A percentile compares a stretch with the other conserved stretches of the same genome.
These are phyloP conservation scores for Penicillium aurantiogriseum DNA, from an alignment of 2,329 filamentous ascomycete species.

Conservation along the genomic window DNA sequence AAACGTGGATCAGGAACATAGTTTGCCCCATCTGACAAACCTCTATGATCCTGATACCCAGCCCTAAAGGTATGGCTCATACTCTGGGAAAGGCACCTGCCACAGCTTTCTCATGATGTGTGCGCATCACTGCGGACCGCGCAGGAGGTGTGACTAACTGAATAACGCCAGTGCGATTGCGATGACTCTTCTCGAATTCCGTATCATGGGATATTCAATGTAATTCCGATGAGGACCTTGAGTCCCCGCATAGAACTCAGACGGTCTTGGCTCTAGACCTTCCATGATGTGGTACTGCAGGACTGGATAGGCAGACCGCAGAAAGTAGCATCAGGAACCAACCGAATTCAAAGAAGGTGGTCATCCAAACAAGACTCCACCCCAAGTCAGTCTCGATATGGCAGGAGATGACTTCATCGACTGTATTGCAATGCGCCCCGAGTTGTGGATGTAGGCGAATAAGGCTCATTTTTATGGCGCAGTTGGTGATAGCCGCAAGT, in stretches of 20 bases:
- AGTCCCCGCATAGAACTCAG: not conserved
- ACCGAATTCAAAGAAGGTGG: not conserved
- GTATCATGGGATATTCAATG: not conserved
- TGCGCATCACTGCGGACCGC: constrained; percentile 3
- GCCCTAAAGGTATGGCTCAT: not conserved
- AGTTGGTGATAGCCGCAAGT: constrained; percentile 31
- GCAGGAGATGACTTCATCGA: not conserved
- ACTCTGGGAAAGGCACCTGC: constrained; percentile 9
- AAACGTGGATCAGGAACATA: constrained; percentile 9
- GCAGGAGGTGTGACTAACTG: constrained; percentile 8
- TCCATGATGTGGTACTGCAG: not conserved
- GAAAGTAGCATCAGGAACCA: not conserved
- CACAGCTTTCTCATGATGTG: constrained; percentile 6
- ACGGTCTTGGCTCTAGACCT: not conserved
- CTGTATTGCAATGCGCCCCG: not conserved
- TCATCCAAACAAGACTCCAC: not conserved
- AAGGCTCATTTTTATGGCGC: constrained; percentile 20
- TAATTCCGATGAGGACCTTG: not conserved
- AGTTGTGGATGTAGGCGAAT: constrained; percentile 2
- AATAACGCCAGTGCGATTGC: not conserved
- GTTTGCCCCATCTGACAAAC: constrained; percentile 13
- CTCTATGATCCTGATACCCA: constrained; percentile 1
- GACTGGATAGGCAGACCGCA: not conserved
- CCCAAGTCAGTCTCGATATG: not conserved
- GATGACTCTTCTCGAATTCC: not conserved